Evolutionary conservation across 2,329 filamentous ascomycete genomes (phyloP), one percentile per base, ranked within the genome.

Genomic region (Penicillium sp.): DNA sequence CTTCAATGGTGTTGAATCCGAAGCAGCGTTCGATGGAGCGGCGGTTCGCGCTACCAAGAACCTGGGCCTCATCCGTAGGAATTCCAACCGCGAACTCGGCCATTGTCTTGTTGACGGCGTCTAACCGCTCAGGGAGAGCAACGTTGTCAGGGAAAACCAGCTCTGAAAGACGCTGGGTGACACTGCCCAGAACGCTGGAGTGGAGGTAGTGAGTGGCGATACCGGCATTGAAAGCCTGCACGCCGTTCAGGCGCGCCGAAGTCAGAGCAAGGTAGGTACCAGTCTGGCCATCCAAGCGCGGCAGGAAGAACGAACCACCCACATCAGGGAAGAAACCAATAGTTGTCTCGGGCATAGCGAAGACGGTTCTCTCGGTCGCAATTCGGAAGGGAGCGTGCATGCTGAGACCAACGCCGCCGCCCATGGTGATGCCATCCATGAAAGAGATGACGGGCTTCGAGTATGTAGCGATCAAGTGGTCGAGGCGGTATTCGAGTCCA

Each of bases 251-350:
- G 61, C 86, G 85, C 70, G 93, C 89, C 70, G 92, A 95, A 8
- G 95, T 99, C 62, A 99, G 82, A 21, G 92, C 95, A 44, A 99
- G 86, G 76, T 98, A 99, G 21, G 90, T 96, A 56, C 95, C 95
- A 55, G 96, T 77, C 57, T 87, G 81, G 49, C 95, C 95, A 68
- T 96, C 87, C 82, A 99, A 87, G 61, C 92, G 85, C 16, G 95
- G 91, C 53, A 99, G 82, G 82, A 98, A 98, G 81, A 98, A 99
- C 11, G 91, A 96, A 31, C 89, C 96, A 59, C 95, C 95, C 48
- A 99, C 95, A 70, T 99, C 96, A 7, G 96, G 95, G 82, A 99
- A 99, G 82, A 98, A 97, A 39, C 95, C 95, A 70, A 99, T 99
- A 9, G 87, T 96, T 4, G 95, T 99, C 79, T 99, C 95, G 29